These are phyloP conservation scores for Penicillium vulpinum DNA, from an alignment of 2,329 filamentous ascomycete species.

Conservation along the genomic window DNA sequence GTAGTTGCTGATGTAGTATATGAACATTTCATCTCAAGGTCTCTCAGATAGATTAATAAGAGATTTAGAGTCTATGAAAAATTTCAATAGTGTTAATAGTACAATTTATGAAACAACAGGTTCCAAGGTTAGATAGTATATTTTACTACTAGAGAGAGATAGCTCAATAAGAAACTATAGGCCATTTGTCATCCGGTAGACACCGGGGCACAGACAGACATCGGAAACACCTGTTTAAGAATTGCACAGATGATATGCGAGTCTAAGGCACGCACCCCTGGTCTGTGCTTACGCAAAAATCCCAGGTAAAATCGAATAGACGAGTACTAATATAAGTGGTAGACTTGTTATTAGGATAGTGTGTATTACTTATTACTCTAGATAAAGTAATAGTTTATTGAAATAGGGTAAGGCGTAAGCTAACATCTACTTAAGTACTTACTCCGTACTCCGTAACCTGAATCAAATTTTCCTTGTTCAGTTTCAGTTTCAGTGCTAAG, in stretches of 20 bases:
- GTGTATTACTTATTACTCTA: neutral
- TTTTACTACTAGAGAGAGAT: too few relatives aligned
- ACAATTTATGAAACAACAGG: neutral
- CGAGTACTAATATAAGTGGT: neutral
- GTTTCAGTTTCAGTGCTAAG: neutral
- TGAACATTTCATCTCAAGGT: too few relatives aligned
- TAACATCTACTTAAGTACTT: too few relatives aligned
- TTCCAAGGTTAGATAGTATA: too few relatives aligned
- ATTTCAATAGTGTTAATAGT: neutral
- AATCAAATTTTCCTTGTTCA: neutral
- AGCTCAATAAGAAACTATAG: too few relatives aligned
- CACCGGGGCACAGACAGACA: too few relatives aligned
- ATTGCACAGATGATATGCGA: neutral
- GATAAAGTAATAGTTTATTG: neutral
- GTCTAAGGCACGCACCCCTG: conserved; percentile 6
- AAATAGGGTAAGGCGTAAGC: neutral
- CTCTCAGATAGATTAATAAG: neutral
- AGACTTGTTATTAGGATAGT: neutral
- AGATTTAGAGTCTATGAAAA: neutral
- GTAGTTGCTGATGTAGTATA: too few relatives aligned
- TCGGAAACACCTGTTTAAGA: neutral
- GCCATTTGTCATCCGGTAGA: neutral
- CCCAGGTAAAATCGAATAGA: neutral
- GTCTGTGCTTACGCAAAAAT: neutral
- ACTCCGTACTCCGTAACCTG: too few relatives aligned